A percentile compares a stretch with the other conserved stretches of the same genome.
phyloP scores from a whole-genome alignment of 768 basidiomycete genomes.

The Cantharellus anzutake region DNA sequence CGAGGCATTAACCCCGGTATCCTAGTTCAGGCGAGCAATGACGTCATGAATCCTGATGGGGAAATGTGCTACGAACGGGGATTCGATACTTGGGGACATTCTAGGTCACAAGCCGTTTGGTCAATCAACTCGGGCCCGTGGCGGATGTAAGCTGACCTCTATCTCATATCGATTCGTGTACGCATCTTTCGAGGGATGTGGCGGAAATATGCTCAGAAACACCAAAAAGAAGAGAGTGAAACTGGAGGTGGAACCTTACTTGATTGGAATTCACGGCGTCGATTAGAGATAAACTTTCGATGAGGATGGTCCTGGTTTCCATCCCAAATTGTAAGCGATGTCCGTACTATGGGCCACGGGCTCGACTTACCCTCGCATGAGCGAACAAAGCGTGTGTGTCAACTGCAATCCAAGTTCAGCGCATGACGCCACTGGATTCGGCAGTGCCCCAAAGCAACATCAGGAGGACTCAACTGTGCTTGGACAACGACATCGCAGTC shows the following conservation, averaged over 20 bases:
- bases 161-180: slow-evolving; percentile 3
- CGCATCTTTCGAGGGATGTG: slow-evolving; percentile 14
- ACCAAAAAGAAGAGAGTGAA: background rate
- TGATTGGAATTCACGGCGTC: slow-evolving; percentile 14
- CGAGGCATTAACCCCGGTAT: slow-evolving; percentile 9
- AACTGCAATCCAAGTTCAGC: background rate
- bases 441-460: background rate
- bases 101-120: background rate
- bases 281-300: slow-evolving; percentile 10
- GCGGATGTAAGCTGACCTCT: background rate
- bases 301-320: slow-evolving; percentile 14
- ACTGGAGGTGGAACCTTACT: background rate
- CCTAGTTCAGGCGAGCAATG: background rate
- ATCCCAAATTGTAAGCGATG: background rate
- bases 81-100: slow-evolving; percentile 16
- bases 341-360: background rate
- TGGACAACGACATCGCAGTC: background rate
- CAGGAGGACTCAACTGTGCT: background rate
- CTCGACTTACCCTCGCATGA: background rate
- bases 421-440: background rate
- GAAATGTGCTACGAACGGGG: slow-evolving; percentile 7
- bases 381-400: background rate
- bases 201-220: background rate
- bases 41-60: background rate
- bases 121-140: background rate